Base-by-base conservation (phyloP, 441 rosid genomes). In the Bruguiera hainesii region DNA sequence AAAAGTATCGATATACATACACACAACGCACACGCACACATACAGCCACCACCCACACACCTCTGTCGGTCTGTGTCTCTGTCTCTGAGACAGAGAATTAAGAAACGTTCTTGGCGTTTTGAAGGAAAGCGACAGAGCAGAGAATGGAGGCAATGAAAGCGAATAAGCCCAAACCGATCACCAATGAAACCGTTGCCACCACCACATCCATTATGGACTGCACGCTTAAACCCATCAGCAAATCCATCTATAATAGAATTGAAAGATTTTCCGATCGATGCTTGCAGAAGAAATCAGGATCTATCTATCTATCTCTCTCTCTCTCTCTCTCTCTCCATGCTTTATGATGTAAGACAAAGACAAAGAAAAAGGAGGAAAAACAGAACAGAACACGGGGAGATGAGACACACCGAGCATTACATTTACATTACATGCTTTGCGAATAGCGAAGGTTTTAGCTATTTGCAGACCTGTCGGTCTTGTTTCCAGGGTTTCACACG, bases 71-170 rank as follows among this genome's bases (percentile, higher is more conserved):
- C 46, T 10, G 46, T 9, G 15, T 37, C 3, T 37, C 37, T 33
- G 37, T 10, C 46, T 10, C 46, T 2, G 46, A 37, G 46, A 37
- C 11, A 21, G 57, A 53, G 28, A 53, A 73, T 73, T 68, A 82
- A 52, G 82, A 76, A 58, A 68, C 68, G 16, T 62, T 57, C 81
- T 81, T 90, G 74, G 82, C 83, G 71, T 89, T 84, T 71, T 78
- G 81, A 71, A 85, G 57, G 85, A 93, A 88, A 71, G 96, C 91
- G 64, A 78, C 87, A 46, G 85, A 87, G 79, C 98, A 90, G 65
- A 93, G 87, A 58, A 90, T 59, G 53, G 82, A 79, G 65, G 96
- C 83, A 59, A 84, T 73, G 75, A 87, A 74, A 60, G 84, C 78
- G 78, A 89, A 93, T 73, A 88, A 71, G 19, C 92, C 89, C 26